Evolutionary conservation across 495 filamentous ascomycete genomes (phyloP).

Genomic region (Saxophila tyrrhenica): DNA sequence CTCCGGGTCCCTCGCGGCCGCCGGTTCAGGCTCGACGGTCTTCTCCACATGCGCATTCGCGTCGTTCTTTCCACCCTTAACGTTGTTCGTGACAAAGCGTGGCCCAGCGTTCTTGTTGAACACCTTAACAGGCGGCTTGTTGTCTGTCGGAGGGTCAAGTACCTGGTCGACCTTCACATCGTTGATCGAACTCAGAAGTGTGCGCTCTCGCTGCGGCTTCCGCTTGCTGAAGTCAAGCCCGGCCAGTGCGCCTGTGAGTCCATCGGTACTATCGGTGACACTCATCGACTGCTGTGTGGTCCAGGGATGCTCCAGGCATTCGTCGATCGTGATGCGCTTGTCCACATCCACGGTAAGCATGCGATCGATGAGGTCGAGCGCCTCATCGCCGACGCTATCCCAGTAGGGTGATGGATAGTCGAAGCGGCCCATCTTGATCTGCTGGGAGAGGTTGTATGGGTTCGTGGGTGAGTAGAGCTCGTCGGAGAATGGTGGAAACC

Average conservation of each 20-base stretch:
- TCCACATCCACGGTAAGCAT: constrained; percentile 87
- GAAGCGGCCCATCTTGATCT: constrained; percentile 80
- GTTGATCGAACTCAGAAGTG: constrained; percentile 72
- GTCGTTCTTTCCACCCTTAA: constrained; percentile 5
- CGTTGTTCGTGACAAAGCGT: constrained; percentile 5
- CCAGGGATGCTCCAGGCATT: constrained; percentile 91
- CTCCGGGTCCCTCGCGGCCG: constrained; percentile 49
- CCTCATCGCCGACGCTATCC: constrained; percentile 83
- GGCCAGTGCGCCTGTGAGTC: constrained; percentile 69
- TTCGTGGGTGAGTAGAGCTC: constrained; percentile 69
- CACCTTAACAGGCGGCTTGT: constrained; percentile 56
- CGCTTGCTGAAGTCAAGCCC: constrained; percentile 75
- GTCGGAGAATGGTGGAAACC: constrained; percentile 94
- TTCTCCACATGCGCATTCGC: constrained; percentile 19
- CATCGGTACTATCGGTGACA: constrained; percentile 80
- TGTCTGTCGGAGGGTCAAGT: constrained; percentile 38
- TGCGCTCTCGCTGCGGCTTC: constrained; percentile 69
- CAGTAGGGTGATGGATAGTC: constrained; percentile 97
- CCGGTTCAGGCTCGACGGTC: constrained; percentile 49
- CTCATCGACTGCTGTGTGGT: constrained; percentile 43
- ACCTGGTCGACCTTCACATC: constrained; percentile 58
- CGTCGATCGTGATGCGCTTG: constrained; percentile 73
- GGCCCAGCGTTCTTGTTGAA: constrained; percentile 59
- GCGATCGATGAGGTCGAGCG: constrained; percentile 83
- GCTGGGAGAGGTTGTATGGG: constrained; percentile 76